These are phyloP conservation scores for Sphaceloma murrayae DNA, from an alignment of 2,329 filamentous ascomycete genomes.

Conservation along the genomic window DNA sequence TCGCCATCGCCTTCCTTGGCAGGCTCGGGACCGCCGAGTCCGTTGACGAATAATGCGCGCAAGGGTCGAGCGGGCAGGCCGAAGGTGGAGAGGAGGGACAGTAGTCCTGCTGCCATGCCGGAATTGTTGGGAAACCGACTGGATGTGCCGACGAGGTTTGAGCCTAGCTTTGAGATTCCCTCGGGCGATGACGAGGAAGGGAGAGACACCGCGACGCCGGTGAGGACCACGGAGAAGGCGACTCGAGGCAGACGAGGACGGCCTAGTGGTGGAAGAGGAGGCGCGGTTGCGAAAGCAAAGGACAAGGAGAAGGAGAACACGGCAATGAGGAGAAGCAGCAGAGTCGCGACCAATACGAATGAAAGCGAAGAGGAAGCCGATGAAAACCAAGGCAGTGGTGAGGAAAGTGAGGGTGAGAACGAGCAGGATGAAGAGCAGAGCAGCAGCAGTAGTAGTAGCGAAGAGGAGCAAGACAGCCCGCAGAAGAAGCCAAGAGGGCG, in stretches of 20 bases:
- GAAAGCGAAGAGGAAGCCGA: constrained; percentile 15
- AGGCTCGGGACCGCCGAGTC: constrained; percentile 14
- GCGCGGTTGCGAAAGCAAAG: constrained; percentile 10
- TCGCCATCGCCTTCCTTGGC: constrained; percentile 2
- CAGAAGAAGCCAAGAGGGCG: constrained; percentile 13
- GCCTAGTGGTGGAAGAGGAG: constrained; percentile 1
- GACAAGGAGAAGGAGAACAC: constrained; percentile 3
- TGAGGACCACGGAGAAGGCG: background rate
- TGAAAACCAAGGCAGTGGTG: constrained; percentile 6
- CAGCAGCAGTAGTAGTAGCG: background rate
- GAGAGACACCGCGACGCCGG: background rate
- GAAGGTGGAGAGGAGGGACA: constrained; percentile 10
- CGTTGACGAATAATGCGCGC: background rate
- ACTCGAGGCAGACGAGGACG: background rate
- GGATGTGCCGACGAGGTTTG: constrained; percentile 27
- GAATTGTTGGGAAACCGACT: constrained; percentile 26
- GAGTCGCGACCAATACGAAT: constrained; percentile 5
- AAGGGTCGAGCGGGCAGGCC: background rate
- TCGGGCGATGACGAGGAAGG: constrained; percentile 1
- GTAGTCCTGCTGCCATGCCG: constrained; percentile 22
- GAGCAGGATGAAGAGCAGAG: constrained; percentile 8
- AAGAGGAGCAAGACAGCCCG: constrained; percentile 15
- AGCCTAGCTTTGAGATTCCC: constrained; percentile 23
- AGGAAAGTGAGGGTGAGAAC: background rate
- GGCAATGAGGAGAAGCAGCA: constrained; percentile 3